A percentile compares a stretch with the other conserved stretches of the same genome.
Evolutionary conservation across 164 flowering plant genomes (phyloP).

Genomic region (Kingdonia uniflora): DNA sequence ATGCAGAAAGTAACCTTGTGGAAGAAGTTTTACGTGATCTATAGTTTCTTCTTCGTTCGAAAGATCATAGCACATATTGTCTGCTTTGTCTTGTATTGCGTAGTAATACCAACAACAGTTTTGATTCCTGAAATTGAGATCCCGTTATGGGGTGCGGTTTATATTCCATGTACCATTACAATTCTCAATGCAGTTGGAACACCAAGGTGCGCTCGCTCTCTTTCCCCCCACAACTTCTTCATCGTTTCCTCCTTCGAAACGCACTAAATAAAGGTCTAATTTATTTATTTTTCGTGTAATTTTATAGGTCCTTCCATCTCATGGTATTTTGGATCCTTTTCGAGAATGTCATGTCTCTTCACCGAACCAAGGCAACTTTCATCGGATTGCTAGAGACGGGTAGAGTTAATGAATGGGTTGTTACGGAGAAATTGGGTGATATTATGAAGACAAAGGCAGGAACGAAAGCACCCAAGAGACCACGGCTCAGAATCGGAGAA

Average conservation of each 20-base stretch:
- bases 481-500: slow-evolving; percentile 35
- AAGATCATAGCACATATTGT: slow-evolving; percentile 88
- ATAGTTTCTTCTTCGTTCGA: slow-evolving; percentile 93
- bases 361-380: slow-evolving; percentile 87
- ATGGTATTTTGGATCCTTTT: slow-evolving; percentile 90
- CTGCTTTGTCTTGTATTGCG: slow-evolving; percentile 78
- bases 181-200: slow-evolving; percentile 89
- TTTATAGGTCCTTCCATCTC: slow-evolving; percentile 75
- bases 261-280: not conserved
- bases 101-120: slow-evolving; percentile 74
- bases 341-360: slow-evolving; percentile 97
- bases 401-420: slow-evolving; percentile 95
- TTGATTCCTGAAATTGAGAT: slow-evolving; percentile 84
- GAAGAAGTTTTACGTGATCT: slow-evolving; percentile 93
- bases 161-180: slow-evolving; percentile 83
- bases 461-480: slow-evolving; percentile 29
- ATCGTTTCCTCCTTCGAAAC: not conserved
- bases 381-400: slow-evolving; percentile 85
- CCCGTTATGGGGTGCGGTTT: slow-evolving; percentile 92
- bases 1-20: slow-evolving; percentile 78
- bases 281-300: not conserved
- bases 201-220: slow-evolving; percentile 43
- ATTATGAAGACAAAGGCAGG: slow-evolving; percentile 37
- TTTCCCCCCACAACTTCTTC: not conserved
- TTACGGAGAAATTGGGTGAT: slow-evolving; percentile 92